Evolutionary conservation across 345 rosid species (phyloP), one percentile per base, ranked within the genome.

Genomic region (Eucalyptus polybractea): DNA sequence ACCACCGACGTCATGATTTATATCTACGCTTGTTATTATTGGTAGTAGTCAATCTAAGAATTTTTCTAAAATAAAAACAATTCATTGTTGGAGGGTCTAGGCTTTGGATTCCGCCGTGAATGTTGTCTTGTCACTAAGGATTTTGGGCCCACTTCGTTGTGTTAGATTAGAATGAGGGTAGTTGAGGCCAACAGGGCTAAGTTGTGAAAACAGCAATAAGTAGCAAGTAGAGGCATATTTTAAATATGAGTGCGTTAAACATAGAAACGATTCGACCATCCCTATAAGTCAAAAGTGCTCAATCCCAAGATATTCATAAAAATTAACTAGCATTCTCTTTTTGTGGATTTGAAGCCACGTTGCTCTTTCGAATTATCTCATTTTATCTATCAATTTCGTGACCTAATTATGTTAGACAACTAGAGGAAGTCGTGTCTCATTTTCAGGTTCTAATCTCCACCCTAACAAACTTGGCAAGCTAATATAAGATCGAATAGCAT

Each of bases 341-440:
- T 6, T 1, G 15, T 22, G 5, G 8, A 11, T 21, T 76, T 5
- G 27, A 6, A 76, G 13, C 21, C 27, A 1, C 8, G 1, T 19
- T 2, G 3, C 45, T 19, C 5, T 33, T 72, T 76, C 1, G 2
- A 76, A 69, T 31, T 4, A 2, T 69, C 80, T 76, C 2, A 1
- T 37, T 10, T 76, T 7, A 7, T 3, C 8, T 0, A 37, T 76
- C 7, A 2, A 19, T 76, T 76, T 37, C 2, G 8, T 2, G 5
- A 37, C 14, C 8, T 22, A 1, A 76, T 76, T 4, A 10, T 2
- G 7, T 1, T 76, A 10, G 5, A 10, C 4, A 76, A 76, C 7
- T 11, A 6, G 8, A 76, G 5, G 10, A 72, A 6, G 8, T 11
- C 7, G 2, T 1, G 1, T 76, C 47, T 37, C 15, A 3, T 10